Conservation (phyloP, 2,329 filamentous ascomycete genomes). For the Aspergillus udagawae region DNA sequence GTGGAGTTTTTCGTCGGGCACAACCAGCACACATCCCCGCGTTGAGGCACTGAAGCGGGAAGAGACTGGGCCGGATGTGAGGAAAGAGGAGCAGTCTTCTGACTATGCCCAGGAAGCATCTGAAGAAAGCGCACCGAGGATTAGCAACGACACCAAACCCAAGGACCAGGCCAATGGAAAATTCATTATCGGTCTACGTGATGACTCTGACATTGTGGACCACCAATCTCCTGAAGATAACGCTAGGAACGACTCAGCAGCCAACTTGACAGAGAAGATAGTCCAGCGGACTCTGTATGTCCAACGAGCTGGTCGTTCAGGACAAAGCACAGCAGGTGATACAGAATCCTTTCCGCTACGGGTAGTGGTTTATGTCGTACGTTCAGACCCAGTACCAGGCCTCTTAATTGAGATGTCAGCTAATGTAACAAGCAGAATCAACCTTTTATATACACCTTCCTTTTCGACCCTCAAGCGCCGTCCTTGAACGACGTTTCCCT, state of each 20-base stretch:
- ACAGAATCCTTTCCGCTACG: conserved; percentile 25
- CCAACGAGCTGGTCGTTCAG: conserved; percentile 19
- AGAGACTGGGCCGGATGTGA: conserved; percentile 1
- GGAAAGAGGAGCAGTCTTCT: conserved; percentile 1
- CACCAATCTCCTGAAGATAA: conserved; percentile 27
- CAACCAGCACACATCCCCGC: conserved; percentile 21
- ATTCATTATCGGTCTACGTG: conserved; percentile 43
- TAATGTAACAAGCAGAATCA: conserved; percentile 30
- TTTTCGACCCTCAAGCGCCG: conserved; percentile 43
- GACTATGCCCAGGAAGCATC: not conserved
- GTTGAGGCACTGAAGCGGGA: conserved; percentile 23
- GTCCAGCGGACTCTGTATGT: conserved; percentile 35
- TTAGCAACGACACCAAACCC: conserved; percentile 12
- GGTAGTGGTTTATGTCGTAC: conserved; percentile 42
- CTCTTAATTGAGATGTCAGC: conserved; percentile 1
- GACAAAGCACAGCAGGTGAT: conserved; percentile 5
- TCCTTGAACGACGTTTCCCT: conserved; percentile 40
- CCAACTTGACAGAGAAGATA: conserved; percentile 28
- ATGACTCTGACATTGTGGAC: conserved; percentile 35
- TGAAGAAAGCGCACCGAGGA: conserved; percentile 1
- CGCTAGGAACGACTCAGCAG: conserved; percentile 17
- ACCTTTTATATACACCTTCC: conserved; percentile 51
- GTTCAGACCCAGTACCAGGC: conserved; percentile 5
- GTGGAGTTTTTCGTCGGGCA: conserved; percentile 41
- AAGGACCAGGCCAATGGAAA: conserved; percentile 25